Percentiles rank a stretch among this genome's conserved stretches.
Evolutionary conservation across 805 yeast genomes (phyloP).

Genomic region (Wickerhamiella spandovensis): DNA sequence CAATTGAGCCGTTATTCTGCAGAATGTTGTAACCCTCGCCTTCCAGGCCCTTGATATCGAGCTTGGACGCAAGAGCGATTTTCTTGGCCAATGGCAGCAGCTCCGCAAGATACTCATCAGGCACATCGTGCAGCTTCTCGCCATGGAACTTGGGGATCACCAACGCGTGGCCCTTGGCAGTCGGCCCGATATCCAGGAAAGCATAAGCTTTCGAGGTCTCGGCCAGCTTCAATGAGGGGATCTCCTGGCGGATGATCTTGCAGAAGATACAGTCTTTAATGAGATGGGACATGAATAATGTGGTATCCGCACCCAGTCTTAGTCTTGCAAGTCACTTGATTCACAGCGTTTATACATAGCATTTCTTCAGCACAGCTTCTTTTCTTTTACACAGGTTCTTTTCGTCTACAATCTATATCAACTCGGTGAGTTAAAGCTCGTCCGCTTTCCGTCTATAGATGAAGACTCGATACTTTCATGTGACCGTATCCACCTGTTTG

Average conservation of each 20-base stretch:
- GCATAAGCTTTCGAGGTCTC: conserved; percentile 74
- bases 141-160: conserved; percentile 92
- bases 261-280: conserved; percentile 60
- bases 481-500: too few relatives aligned
- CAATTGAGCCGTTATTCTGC: conserved; percentile 89
- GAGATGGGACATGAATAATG: conserved; percentile 1
- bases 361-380: too few relatives aligned
- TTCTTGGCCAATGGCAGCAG: conserved; percentile 80
- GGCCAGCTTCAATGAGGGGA: conserved; percentile 79
- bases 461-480: too few relatives aligned
- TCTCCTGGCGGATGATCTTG: conserved; percentile 88
- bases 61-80: conserved; percentile 56
- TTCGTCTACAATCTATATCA: too few relatives aligned
- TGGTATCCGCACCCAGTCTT: too few relatives aligned
- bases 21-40: conserved; percentile 71
- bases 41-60: conserved; percentile 39
- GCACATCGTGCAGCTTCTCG: conserved; percentile 79
- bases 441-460: too few relatives aligned
- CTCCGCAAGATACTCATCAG: conserved; percentile 82
- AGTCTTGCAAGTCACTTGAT: too few relatives aligned
- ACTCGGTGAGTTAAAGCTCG: too few relatives aligned
- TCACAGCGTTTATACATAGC: too few relatives aligned
- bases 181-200: conserved; percentile 88
- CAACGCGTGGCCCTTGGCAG: conserved; percentile 75
- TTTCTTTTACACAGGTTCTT: too few relatives aligned